Conservation (phyloP, 176 grass and related monocot genomes). For the Phyllostachys edulis region DNA sequence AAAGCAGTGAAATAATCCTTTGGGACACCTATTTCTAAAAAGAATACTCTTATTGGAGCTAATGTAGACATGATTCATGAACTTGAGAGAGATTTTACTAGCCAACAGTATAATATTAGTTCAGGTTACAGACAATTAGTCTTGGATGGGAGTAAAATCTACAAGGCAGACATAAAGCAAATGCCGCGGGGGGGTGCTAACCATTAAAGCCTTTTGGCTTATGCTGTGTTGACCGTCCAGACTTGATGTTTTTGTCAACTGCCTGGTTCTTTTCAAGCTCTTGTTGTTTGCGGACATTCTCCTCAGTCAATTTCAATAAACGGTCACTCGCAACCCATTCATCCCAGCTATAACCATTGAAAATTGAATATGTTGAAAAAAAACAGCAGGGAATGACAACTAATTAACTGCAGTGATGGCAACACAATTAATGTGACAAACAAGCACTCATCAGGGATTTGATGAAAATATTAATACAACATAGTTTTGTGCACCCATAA, state of each 20-base stretch:
- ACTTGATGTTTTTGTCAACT: conserved; percentile 70
- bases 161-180: background rate
- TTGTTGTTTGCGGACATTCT: conserved; percentile 78
- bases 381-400: conserved; percentile 7
- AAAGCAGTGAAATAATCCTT: background rate
- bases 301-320: conserved; percentile 73
- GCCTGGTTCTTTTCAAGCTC: conserved; percentile 67
- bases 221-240: conserved; percentile 67
- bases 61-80: background rate
- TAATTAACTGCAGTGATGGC: conserved; percentile 19
- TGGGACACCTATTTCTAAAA: background rate
- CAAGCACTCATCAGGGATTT: conserved; percentile 3
- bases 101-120: background rate
- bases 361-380: conserved; percentile 38
- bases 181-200: conserved; percentile 7
- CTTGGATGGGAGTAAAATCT: background rate
- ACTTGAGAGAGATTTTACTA: background rate
- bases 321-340: conserved; percentile 82
- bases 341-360: conserved; percentile 72
- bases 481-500: background rate
- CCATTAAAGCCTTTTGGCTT: conserved; percentile 68
- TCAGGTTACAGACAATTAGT: background rate
- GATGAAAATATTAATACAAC: background rate
- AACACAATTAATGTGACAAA: background rate
- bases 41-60: background rate